Percentiles rank a stretch among this genome's conserved stretches.
Conservation (phyloP, 2,329 filamentous ascomycete species). For the Scleromitrula shiraiana region DNA sequence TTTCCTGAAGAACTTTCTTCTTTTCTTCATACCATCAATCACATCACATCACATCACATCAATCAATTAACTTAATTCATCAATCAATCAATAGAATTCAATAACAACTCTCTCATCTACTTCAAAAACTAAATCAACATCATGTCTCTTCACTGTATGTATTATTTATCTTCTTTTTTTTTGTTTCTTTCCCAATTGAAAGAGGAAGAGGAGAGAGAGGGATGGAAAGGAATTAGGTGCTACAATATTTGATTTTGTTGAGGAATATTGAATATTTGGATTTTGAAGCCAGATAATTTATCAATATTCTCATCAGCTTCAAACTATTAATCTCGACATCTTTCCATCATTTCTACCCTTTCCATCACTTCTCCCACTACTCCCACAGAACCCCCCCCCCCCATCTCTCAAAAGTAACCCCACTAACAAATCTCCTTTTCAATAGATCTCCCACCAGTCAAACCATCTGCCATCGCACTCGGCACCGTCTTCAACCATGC, state of each 20-base stretch:
- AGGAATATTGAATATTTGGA: not conserved
- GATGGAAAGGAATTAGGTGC: too few species aligned
- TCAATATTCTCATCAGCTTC: not conserved
- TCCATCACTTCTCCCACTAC: not conserved
- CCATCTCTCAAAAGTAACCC: not conserved
- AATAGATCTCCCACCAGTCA: slow-evolving; percentile 66
- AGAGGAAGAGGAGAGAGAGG: not conserved
- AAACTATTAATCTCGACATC: too few species aligned
- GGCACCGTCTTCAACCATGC: slow-evolving; percentile 95
- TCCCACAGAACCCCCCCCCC: too few species aligned
- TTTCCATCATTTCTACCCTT: not conserved
- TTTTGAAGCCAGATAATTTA: not conserved
- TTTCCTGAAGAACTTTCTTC: not conserved
- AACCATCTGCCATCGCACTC: slow-evolving; percentile 95
- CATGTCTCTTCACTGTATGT: slow-evolving; percentile 27
- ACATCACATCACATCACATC: not conserved
- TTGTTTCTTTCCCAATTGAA: not conserved
- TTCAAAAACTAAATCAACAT: slow-evolving; percentile 13
- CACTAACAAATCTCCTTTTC: not conserved
- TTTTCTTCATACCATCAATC: not conserved
- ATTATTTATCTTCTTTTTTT: not conserved
- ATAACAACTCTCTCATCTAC: slow-evolving; percentile 1
- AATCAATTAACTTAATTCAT: not conserved
- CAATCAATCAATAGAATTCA: slow-evolving; percentile 17
- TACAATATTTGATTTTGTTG: not conserved